Evolutionary conservation across 2,329 filamentous ascomycete species (phyloP), one percentile per base, ranked within the genome.

Genomic region (Drechslerella coelobrocha): DNA sequence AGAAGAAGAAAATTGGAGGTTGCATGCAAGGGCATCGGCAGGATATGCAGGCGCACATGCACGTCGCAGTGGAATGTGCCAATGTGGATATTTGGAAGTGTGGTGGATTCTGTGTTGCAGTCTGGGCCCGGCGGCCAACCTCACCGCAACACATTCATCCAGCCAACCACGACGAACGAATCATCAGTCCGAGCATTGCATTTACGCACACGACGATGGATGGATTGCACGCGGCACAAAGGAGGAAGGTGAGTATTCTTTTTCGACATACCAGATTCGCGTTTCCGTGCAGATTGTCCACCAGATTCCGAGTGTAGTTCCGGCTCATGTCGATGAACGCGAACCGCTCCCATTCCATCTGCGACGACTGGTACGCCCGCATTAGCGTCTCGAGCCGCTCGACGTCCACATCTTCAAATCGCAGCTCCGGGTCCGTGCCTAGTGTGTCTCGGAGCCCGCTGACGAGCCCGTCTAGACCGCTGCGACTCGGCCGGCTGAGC

Each of bases 281-380:
- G 76, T 87, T 88, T 48, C 85, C 85, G 75, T 88, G 88, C 10
- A 85, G 84, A 74, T 84, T 83, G 74, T 88, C 85, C 2, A 89
- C 86, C 6, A 88, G 80, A 73, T 88, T 88, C 48, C 86, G 79
- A 2, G 86, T 88, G 75, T 88, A 89, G 5, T 81, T 80, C 73
- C 82, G 80, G 66, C 79, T 82, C 6, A 78, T 60, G 76, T 87
- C 84, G 8, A 79, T 79, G 61, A 86, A 80, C 3, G 84, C 84
- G 76, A 85, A 88, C 53, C 79, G 78, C 39, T 78, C 75, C 86
- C 86, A 88, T 61, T 88, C 85, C 7, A 77, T 74, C 57, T 82
- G 79, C 27, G 83, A 78, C 5, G 86, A 87, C 4, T 78, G 74
- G 76, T 88, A 88, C 9, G 78, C 78, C 56, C 82, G 77, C 85